These are phyloP conservation scores for Spirogloea muscicola DNA, from an alignment of 139 green algal species.

Conservation along the genomic window DNA sequence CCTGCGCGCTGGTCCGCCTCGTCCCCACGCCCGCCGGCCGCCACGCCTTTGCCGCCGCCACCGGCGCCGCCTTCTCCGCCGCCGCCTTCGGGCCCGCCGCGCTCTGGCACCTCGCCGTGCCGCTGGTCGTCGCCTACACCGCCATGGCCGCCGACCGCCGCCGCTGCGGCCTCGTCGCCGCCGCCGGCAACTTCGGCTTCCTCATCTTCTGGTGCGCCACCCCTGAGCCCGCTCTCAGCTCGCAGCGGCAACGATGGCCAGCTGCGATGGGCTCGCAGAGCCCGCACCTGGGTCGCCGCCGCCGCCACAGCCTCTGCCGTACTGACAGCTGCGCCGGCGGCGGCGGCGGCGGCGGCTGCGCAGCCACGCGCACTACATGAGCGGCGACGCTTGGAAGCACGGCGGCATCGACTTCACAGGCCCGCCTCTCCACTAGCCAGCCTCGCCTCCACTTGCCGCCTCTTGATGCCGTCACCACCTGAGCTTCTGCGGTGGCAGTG, in stretches of 20 bases:
- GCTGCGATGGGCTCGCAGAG: too few relatives aligned
- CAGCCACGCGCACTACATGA: slow-evolving; percentile 40
- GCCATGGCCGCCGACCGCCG: slow-evolving; percentile 14
- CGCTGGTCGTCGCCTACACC: slow-evolving; percentile 17
- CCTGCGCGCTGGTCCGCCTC: background rate
- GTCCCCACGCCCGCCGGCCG: background rate
- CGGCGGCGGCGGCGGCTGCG: background rate
- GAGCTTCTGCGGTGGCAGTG: too few relatives aligned
- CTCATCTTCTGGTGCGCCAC: slow-evolving; percentile 23
- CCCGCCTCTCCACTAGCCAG: too few relatives aligned
- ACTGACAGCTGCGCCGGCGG: background rate
- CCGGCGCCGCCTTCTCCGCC: slow-evolving; percentile 9
- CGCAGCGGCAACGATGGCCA: background rate
- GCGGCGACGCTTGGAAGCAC: slow-evolving; percentile 34
- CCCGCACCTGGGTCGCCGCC: too few relatives aligned
- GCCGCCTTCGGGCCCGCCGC: slow-evolving; percentile 18
- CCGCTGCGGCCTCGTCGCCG: slow-evolving; percentile 7
- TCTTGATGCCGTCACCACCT: too few relatives aligned
- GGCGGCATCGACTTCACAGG: slow-evolving; percentile 39
- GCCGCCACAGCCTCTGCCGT: background rate
- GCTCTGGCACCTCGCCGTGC: background rate
- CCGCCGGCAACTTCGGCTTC: slow-evolving; percentile 14
- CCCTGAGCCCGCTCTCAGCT: background rate
- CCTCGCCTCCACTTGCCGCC: too few relatives aligned
- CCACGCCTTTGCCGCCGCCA: slow-evolving; percentile 9